Base-by-base conservation (phyloP, 306 rosid genomes). In the Cucumis melo region DNA sequence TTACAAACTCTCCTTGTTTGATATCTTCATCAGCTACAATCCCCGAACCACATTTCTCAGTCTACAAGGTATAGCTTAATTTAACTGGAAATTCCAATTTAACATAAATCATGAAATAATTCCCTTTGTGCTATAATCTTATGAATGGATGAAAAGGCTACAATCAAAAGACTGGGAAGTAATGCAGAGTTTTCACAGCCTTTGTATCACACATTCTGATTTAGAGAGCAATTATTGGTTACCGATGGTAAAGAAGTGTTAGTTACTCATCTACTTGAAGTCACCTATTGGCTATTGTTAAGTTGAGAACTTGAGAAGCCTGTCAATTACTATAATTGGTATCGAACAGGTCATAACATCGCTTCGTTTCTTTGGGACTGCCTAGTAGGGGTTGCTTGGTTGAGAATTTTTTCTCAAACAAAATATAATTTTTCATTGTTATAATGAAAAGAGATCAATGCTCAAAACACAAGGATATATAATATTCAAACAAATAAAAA, bases 11-110 rank as follows among this genome's bases (percentile, higher is more conserved):
- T 86, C 98, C 98, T 51, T 68, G 85, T 73, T 87, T 90, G 78
- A 93, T 87, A 84, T 93, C 94, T 85, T 93, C 98, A 84, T 85
- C 92, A 7, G 96, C 94, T 81, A 91, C 83, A 64, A 93, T 90
- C 81, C 97, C 97, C 81, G 88, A 90, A 66, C 97, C 98, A 81
- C 98, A 93, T 85, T 91, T 93, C 83, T 90, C 96, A 78, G 97
- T 93, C 98, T 93, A 80, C 87, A 87, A 84, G 70, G 63, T 84
- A 82, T 17, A 73, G 63, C 79, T 54, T 78, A 78, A 63, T 76
- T 53, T 74, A 84, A 71, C 74, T 81, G 75, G 77, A 46, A 6
- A 73, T 44, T 51, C 24, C 53, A 67, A 42, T 20, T 38, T 42
- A 67, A 44, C 74, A 73, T 53, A 50, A 27, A 48, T 50, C 36